These are phyloP conservation scores for Datura wrightii DNA, from an alignment of 257 asterid genomes.

Conservation along the genomic window DNA sequence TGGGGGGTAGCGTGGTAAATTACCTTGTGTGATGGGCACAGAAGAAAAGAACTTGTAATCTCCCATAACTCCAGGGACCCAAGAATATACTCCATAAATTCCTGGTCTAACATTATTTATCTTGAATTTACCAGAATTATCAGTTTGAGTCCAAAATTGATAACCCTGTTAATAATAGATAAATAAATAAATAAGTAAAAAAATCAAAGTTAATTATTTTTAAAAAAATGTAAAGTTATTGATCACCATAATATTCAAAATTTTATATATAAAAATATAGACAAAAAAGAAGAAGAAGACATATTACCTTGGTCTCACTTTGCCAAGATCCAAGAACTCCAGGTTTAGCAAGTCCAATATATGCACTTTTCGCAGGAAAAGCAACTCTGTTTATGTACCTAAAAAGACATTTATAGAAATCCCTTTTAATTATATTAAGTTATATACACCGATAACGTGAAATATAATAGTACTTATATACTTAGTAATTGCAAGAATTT, in stretches of 20 bases:
- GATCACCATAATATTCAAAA: not conserved
- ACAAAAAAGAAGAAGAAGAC: too few species aligned
- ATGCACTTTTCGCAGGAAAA: slow-evolving; percentile 56
- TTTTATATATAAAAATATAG: not conserved
- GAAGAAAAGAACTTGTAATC: slow-evolving; percentile 49
- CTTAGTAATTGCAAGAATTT: not conserved
- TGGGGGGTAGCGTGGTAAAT: too few species aligned
- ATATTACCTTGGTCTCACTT: slow-evolving; percentile 57
- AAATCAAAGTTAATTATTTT: too few species aligned
- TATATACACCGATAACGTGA: not conserved
- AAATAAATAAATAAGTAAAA: not conserved
- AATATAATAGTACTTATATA: not conserved
- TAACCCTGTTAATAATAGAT: slow-evolving; percentile 51
- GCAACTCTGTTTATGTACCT: slow-evolving; percentile 32
- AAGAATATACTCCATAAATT: slow-evolving; percentile 59
- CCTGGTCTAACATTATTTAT: slow-evolving; percentile 49
- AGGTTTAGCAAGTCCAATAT: slow-evolving; percentile 73
- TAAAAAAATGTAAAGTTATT: too few species aligned
- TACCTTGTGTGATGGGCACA: slow-evolving; percentile 53
- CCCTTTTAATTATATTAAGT: not conserved
- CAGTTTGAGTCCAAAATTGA: slow-evolving; percentile 72
- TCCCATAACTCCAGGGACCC: slow-evolving; percentile 73
- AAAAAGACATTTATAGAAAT: not conserved
- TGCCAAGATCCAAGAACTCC: slow-evolving; percentile 88
- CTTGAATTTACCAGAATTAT: slow-evolving; percentile 52